Percentiles rank a stretch among this genome's conserved stretches.
These are phyloP conservation scores for Pseudogymnoascus sp. DNA, from an alignment of 2,329 filamentous ascomycete genomes.

Conservation along the genomic window DNA sequence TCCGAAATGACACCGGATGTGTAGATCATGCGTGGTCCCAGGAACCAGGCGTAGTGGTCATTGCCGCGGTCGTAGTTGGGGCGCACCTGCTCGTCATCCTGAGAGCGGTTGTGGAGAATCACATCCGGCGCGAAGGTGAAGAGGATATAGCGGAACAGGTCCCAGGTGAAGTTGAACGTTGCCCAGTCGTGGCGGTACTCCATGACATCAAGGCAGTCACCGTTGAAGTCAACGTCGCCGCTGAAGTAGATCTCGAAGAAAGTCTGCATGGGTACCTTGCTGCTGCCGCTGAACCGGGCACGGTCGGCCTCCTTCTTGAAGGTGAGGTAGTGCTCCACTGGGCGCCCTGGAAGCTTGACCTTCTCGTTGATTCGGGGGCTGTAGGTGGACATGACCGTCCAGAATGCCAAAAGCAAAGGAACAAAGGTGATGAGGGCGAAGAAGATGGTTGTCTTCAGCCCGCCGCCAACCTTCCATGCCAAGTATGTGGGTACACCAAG, in stretches of 20 bases:
- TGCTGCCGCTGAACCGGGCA: constrained; percentile 21
- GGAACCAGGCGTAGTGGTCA: constrained; percentile 29
- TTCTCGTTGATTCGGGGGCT: constrained; percentile 24
- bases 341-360: constrained; percentile 21
- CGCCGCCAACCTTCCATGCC: constrained; percentile 16
- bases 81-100: constrained; percentile 28
- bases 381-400: constrained; percentile 19
- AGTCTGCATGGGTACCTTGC: constrained; percentile 24
- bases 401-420: constrained; percentile 20
- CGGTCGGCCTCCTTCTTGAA: constrained; percentile 24
- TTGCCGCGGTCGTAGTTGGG: constrained; percentile 28
- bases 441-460: constrained; percentile 16
- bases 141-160: constrained; percentile 27
- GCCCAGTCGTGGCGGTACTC: constrained; percentile 30
- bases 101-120: constrained; percentile 24
- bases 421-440: constrained; percentile 17
- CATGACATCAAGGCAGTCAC: constrained; percentile 27
- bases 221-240: constrained; percentile 28
- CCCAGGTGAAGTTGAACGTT: constrained; percentile 25
- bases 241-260: constrained; percentile 27
- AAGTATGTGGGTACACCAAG: constrained; percentile 20
- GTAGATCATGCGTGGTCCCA: constrained; percentile 30
- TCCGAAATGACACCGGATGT: constrained; percentile 28
- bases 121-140: constrained; percentile 24
- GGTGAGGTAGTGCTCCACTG: constrained; percentile 23